Percentiles rank a stretch among this genome's conserved stretches.
Conservation (phyloP, 257 asterid species). For the Solanum etuberosum region DNA sequence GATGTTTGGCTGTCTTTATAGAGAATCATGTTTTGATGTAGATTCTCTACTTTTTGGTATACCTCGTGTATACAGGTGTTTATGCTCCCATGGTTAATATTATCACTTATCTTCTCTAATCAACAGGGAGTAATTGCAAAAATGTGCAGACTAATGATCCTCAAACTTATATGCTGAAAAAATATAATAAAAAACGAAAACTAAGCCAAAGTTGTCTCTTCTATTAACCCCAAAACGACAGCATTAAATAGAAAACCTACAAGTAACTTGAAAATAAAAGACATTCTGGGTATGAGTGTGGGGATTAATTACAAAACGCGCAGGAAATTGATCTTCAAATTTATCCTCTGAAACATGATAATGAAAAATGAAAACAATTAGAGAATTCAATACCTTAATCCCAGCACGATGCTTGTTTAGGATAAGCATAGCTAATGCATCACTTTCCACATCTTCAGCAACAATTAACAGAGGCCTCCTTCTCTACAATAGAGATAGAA, state of each 20-base stretch:
- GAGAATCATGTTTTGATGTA: background rate
- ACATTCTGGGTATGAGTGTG: background rate
- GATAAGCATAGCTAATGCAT: slow-evolving; percentile 62
- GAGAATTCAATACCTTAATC: slow-evolving; percentile 33
- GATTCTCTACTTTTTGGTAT: background rate
- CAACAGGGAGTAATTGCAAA: background rate
- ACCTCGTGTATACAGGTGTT: background rate
- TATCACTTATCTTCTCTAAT: background rate
- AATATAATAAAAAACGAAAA: background rate
- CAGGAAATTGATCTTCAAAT: background rate
- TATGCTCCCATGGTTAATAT: background rate
- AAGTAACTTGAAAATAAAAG: background rate
- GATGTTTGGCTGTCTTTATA: background rate
- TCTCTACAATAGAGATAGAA: slow-evolving; percentile 27
- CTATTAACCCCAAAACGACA: slow-evolving; percentile 77
- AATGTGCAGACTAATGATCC: slow-evolving; percentile 2
- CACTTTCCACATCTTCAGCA: slow-evolving; percentile 87
- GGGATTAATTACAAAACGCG: background rate
- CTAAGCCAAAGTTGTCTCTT: slow-evolving; percentile 37
- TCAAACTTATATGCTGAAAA: background rate
- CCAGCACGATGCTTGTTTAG: slow-evolving; percentile 84
- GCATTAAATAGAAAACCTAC: slow-evolving; percentile 78
- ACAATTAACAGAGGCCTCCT: slow-evolving; percentile 64
- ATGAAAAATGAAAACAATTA: background rate
- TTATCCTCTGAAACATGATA: background rate